A percentile compares a stretch with the other conserved stretches of the same genome.
phyloP scores from a whole-genome alignment of 805 yeast species.

The Candida nitratophila region DNA sequence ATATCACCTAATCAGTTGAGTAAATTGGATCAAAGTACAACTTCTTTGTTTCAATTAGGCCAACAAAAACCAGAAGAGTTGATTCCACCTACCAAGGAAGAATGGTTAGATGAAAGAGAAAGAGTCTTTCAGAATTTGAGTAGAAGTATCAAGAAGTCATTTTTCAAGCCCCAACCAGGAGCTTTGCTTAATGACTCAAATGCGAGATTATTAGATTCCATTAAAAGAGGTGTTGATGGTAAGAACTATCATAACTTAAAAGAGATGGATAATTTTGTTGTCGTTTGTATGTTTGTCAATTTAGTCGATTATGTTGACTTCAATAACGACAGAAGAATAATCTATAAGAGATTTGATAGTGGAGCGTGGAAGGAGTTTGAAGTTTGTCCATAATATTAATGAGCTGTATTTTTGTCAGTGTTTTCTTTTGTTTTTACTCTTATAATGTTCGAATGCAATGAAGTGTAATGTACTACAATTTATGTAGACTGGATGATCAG shows the following conservation, averaged over 20 bases:
- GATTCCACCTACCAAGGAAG: constrained; percentile 46
- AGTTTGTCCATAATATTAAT: constrained; percentile 49
- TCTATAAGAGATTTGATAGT: constrained; percentile 44
- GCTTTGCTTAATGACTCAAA: constrained; percentile 47
- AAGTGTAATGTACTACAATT: too few species aligned
- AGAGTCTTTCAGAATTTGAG: constrained; percentile 61
- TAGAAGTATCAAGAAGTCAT: constrained; percentile 52
- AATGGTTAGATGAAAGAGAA: constrained; percentile 59
- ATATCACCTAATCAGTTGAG: constrained; percentile 15
- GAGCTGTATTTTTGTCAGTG: neutral
- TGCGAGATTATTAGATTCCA: constrained; percentile 55
- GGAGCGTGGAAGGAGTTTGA: constrained; percentile 73
- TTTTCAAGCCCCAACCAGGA: constrained; percentile 72
- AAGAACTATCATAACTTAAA: constrained; percentile 34
- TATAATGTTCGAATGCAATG: too few species aligned
- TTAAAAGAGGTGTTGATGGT: constrained; percentile 80
- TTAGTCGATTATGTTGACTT: constrained; percentile 63
- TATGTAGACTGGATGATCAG: too few species aligned
- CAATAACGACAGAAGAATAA: constrained; percentile 44
- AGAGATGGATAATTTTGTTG: constrained; percentile 56
- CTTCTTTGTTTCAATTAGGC: constrained; percentile 9
- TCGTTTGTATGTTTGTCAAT: constrained; percentile 63
- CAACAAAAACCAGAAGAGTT: constrained; percentile 1
- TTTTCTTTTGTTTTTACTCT: neutral
- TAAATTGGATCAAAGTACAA: constrained; percentile 5